Conservation (phyloP, 805 yeast genomes). For the Sugiyamaella valdiviana region DNA sequence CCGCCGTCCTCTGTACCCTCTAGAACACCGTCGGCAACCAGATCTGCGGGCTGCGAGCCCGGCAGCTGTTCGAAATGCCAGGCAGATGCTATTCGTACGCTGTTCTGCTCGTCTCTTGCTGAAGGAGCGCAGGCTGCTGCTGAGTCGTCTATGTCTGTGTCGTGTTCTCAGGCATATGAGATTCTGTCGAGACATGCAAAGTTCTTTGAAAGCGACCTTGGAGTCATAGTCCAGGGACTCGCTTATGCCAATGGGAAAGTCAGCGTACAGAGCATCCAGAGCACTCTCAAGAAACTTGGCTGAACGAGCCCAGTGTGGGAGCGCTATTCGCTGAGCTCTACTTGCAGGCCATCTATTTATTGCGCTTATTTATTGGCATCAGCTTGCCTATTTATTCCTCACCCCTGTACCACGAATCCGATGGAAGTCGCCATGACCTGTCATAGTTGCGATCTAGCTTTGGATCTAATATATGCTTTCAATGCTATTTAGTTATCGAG, state of each 20-base stretch:
- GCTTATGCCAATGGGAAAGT: slow-evolving; percentile 72
- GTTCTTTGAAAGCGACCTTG: slow-evolving; percentile 57
- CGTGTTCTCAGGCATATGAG: slow-evolving; percentile 73
- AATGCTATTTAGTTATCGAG: too few relatives aligned
- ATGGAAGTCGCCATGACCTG: too few relatives aligned
- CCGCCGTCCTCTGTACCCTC: not conserved
- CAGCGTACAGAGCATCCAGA: slow-evolving; percentile 69
- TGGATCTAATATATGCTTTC: too few relatives aligned
- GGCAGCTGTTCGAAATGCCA: slow-evolving; percentile 83
- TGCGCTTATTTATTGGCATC: too few relatives aligned
- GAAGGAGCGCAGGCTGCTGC: not conserved
- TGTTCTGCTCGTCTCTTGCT: slow-evolving; percentile 60
- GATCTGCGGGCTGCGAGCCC: not conserved
- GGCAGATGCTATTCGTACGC: slow-evolving; percentile 77
- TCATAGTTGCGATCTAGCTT: too few relatives aligned
- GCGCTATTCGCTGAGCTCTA: too few relatives aligned
- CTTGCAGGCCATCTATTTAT: too few relatives aligned
- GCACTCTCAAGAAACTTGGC: slow-evolving; percentile 47
- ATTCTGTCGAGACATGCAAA: slow-evolving; percentile 64
- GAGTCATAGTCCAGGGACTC: slow-evolving; percentile 56
- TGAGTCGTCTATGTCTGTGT: slow-evolving; percentile 49
- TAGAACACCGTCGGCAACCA: not conserved
- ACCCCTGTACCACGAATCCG: too few relatives aligned
- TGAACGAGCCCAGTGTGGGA: too few relatives aligned
- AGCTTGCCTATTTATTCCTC: too few relatives aligned